These are phyloP conservation scores for Pyrrhoderma noxium DNA, from an alignment of 1,284 basidiomycete genomes.

Conservation along the genomic window DNA sequence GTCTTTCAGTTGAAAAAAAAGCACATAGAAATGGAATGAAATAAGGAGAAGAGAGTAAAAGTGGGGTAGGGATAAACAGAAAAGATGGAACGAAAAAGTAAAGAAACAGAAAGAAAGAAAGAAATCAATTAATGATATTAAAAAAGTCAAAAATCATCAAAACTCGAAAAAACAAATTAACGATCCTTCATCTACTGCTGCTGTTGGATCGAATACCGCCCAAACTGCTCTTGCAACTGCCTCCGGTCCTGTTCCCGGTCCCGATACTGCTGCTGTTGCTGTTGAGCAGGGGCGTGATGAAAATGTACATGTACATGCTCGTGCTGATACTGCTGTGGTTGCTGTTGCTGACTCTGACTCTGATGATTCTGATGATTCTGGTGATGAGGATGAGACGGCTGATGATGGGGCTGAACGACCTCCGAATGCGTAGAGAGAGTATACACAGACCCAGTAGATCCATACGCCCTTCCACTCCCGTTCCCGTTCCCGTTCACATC, in stretches of 20 bases:
- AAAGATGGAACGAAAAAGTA: not conserved
- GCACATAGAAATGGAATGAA: too few relatives aligned
- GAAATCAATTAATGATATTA: not conserved
- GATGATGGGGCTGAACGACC: not conserved
- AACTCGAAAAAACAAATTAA: not conserved
- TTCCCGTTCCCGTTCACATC: too few relatives aligned
- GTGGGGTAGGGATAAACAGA: not conserved
- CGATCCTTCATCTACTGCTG: not conserved
- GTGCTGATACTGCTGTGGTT: too few relatives aligned
- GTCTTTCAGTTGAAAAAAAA: too few relatives aligned
- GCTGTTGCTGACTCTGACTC: not conserved
- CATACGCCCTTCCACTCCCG: not conserved
- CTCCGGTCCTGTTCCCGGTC: constrained; percentile 11
- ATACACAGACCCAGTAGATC: not conserved
- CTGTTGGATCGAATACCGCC: constrained; percentile 10
- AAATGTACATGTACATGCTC: constrained; percentile 1
- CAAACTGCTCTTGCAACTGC: constrained; percentile 2
- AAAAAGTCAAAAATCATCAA: not conserved
- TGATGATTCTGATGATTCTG: not conserved
- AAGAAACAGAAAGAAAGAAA: not conserved
- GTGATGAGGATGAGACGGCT: constrained; percentile 2
- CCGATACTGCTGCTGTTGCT: constrained; percentile 16
- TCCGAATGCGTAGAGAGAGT: too few relatives aligned
- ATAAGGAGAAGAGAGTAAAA: not conserved
- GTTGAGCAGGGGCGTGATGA: constrained; percentile 3